Percentiles rank a stretch among this genome's conserved stretches.
phyloP scores from a whole-genome alignment of 2,329 filamentous ascomycete species.

The Fusarium oligoseptatum region DNA sequence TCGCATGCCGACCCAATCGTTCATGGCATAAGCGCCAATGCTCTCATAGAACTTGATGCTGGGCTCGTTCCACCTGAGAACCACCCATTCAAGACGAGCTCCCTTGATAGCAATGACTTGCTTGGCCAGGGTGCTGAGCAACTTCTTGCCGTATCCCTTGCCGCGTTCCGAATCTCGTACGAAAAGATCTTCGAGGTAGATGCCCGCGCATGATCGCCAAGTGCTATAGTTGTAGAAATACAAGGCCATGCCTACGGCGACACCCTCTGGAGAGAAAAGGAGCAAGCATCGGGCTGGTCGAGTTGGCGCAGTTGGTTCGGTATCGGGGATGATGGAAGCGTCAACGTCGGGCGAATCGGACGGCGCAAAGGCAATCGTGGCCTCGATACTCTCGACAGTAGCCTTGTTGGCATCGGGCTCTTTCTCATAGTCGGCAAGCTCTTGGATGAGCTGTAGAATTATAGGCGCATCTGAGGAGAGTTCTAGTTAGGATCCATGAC shows the following conservation, averaged over 20 bases:
- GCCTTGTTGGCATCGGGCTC: conserved; percentile 81
- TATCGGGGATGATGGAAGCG: conserved; percentile 54
- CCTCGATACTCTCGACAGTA: conserved; percentile 78
- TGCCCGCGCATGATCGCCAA: conserved; percentile 87
- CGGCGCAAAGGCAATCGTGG: conserved; percentile 83
- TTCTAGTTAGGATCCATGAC: conserved; percentile 21
- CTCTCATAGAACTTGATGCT: conserved; percentile 88
- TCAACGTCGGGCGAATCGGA: conserved; percentile 60
- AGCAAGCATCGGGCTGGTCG: conserved; percentile 83
- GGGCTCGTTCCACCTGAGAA: conserved; percentile 93
- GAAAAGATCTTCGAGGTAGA: conserved; percentile 96
- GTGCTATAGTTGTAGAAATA: conserved; percentile 98
- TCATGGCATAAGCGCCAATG: conserved; percentile 75
- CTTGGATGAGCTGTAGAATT: conserved; percentile 87
- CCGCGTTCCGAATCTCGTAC: conserved; percentile 79
- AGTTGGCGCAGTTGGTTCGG: conserved; percentile 66
- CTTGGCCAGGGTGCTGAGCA: conserved; percentile 82
- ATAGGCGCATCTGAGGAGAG: conserved; percentile 75
- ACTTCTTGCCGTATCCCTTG: conserved; percentile 81
- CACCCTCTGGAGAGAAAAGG: conserved; percentile 64
- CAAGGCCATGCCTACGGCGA: conserved; percentile 80
- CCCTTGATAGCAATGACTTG: conserved; percentile 81
- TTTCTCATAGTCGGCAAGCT: conserved; percentile 90
- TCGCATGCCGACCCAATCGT: conserved; percentile 81
- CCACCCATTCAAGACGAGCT: conserved; percentile 87